Percentiles rank a stretch among this genome's conserved stretches.
phyloP scores from a whole-genome alignment of 2,329 filamentous ascomycete genomes.

The Hypoxylon sp. region DNA sequence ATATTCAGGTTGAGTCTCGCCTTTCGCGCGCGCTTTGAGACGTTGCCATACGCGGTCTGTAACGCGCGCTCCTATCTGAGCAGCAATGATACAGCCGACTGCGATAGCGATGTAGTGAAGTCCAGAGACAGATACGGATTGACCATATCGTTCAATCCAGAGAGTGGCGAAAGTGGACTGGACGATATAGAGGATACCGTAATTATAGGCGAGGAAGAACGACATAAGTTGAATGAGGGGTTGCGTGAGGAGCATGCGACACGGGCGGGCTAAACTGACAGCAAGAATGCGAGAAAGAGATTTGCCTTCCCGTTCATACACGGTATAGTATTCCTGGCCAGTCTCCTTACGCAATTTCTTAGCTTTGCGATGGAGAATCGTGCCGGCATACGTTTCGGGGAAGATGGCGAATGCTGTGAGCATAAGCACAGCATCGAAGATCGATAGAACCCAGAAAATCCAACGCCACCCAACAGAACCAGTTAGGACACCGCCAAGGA shows the following conservation, averaged over 20 bases:
- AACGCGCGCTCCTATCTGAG: constrained; percentile 50
- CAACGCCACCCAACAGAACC: constrained; percentile 11
- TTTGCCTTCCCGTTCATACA: neutral
- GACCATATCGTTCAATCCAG: constrained; percentile 62
- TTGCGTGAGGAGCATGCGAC: constrained; percentile 63
- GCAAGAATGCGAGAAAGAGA: constrained; percentile 15
- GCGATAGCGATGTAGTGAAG: constrained; percentile 67
- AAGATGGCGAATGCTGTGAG: constrained; percentile 43
- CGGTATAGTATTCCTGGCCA: constrained; percentile 16
- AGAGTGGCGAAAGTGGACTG: constrained; percentile 67
- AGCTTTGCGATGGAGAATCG: constrained; percentile 51
- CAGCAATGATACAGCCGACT: constrained; percentile 64
- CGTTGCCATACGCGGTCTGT: constrained; percentile 28
- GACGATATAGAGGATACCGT: constrained; percentile 67
- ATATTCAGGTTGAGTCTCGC: constrained; percentile 56
- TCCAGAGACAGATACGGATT: constrained; percentile 61
- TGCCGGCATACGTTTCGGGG: constrained; percentile 56
- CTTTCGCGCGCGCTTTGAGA: constrained; percentile 45
- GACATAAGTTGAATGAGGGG: constrained; percentile 65
- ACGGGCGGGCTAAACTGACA: constrained; percentile 57
- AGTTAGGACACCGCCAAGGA: constrained; percentile 15
- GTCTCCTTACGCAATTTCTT: constrained; percentile 14
- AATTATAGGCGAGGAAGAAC: constrained; percentile 63
- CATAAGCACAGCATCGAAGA: constrained; percentile 16
- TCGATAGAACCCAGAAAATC: constrained; percentile 18